Conservation (phyloP, 768 basidiomycete genomes). For the Lentinula edodes region DNA sequence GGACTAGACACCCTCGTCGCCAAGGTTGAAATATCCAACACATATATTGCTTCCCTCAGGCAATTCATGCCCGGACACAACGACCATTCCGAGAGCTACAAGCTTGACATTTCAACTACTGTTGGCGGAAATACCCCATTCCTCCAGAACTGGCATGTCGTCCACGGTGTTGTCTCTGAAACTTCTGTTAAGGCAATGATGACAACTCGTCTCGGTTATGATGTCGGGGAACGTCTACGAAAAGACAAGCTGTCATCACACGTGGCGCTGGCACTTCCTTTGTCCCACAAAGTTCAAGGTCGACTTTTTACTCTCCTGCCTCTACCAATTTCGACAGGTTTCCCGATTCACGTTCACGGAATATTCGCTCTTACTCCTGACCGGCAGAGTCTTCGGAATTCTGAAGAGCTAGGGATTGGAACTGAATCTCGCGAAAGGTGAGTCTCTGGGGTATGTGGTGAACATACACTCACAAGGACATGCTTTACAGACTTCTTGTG, state of each 20-base stretch:
- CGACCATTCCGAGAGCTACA: slow-evolving; percentile 10
- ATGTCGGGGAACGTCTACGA: slow-evolving; percentile 12
- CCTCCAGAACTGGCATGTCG: slow-evolving; percentile 14
- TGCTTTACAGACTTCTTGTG: slow-evolving; percentile 12
- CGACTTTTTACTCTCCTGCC: slow-evolving; percentile 27
- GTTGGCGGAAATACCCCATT: neutral
- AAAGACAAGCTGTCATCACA: slow-evolving; percentile 24
- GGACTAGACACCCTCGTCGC: slow-evolving; percentile 12
- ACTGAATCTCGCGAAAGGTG: slow-evolving; percentile 17
- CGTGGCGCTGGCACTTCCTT: slow-evolving; percentile 20
- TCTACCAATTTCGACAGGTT: slow-evolving; percentile 23
- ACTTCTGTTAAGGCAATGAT: slow-evolving; percentile 10
- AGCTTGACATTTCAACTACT: slow-evolving; percentile 9
- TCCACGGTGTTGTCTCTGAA: slow-evolving; percentile 11
- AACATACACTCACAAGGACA: neutral
- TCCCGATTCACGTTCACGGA: slow-evolving; percentile 25
- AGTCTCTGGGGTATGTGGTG: neutral
- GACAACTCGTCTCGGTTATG: slow-evolving; percentile 9
- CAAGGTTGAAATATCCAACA: slow-evolving; percentile 12
- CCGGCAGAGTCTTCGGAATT: slow-evolving; percentile 24
- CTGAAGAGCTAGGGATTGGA: slow-evolving; percentile 17
- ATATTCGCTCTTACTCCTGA: slow-evolving; percentile 26
- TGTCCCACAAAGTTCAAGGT: slow-evolving; percentile 11
- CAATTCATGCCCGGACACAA: slow-evolving; percentile 9
- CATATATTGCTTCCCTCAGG: slow-evolving; percentile 10